phyloP scores from a whole-genome alignment of 73 alveolate species.

The Paramecium sonneborni region DNA sequence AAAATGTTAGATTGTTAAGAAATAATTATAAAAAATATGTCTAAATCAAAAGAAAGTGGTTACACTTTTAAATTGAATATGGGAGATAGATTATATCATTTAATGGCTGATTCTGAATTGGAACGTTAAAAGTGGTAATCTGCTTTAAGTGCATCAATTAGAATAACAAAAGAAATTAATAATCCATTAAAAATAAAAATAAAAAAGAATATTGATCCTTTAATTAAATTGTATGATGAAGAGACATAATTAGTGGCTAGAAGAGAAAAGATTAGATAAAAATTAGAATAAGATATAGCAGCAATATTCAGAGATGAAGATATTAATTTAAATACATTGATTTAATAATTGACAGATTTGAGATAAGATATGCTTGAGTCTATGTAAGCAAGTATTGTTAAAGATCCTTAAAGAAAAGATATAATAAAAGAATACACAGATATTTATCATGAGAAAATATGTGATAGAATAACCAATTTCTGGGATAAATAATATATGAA shows the following conservation, averaged over 20 bases:
- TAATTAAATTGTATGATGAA: conserved; percentile 35
- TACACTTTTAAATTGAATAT: conserved; percentile 74
- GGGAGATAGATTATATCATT: conserved; percentile 77
- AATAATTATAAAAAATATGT: conserved; percentile 78
- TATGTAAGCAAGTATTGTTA: conserved; percentile 58
- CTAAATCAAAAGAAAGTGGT: conserved; percentile 80
- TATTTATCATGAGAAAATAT: conserved; percentile 39
- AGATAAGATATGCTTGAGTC: conserved; percentile 54
- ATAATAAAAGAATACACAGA: conserved; percentile 59
- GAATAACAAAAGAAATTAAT: conserved; percentile 53
- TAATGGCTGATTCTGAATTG: conserved; percentile 73
- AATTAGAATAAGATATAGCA: conserved; percentile 50
- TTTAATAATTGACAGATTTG: neutral
- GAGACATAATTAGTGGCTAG: conserved; percentile 10
- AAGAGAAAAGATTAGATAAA: conserved; percentile 26
- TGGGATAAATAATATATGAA: conserved; percentile 33
- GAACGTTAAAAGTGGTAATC: conserved; percentile 76
- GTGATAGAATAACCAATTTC: conserved; percentile 5
- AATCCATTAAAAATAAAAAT: conserved; percentile 51
- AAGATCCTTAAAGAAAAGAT: conserved; percentile 60
- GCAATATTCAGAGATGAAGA: neutral
- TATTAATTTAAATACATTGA: neutral
- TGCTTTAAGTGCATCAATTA: conserved; percentile 40
- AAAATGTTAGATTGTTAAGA: conserved; percentile 68
- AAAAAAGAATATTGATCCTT: conserved; percentile 57